Evolutionary conservation across 2,329 filamentous ascomycete species (phyloP), one percentile per base, ranked within the genome.

Genomic region (Trematosphaeria pertusa): DNA sequence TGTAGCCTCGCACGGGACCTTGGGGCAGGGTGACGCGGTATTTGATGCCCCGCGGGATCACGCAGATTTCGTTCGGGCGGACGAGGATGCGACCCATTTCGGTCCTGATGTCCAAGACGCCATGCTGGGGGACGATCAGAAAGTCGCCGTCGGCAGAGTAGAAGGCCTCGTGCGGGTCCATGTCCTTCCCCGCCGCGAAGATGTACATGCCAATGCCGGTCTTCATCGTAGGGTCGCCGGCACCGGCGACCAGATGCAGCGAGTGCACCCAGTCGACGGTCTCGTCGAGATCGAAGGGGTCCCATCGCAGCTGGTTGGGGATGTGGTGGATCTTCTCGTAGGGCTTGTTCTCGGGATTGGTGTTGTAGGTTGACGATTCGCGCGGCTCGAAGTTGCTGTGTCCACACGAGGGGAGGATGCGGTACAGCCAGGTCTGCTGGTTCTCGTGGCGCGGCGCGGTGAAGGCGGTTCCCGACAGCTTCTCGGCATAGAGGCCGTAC

Each of bases 301-400:
- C 85, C 89, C 89, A 94, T 56, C 88, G 83, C 21, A 93, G 78
- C 71, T 93, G 88, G 64, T 92, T 91, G 4, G 89, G 89, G 39
- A 91, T 87, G 59, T 89, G 86, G 59, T 87, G 84, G 57, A 90
- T 80, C 63, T 82, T 82, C 54, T 81, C 80, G 43, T 77, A 73
- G 8, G 74, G 71, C 49, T 76, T 75, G 56, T 73, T 73, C 54
- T 78, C 76, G 0, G 76, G 76, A 52, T 78, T 79, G 12, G 76
- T 78, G 57, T 79, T 78, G 65, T 76, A 79, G 2, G 75, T 77
- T 6, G 67, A 65, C 14, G 75, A 75, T 59, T 71, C 80, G 67
- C 59, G 78, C 65, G 67, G 75, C 65, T 77, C 67, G 55, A 83
- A 83, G 59, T 78, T 76, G 41, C 77, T 74, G 65, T 84, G 81